A percentile compares a stretch with the other conserved stretches of the same genome.
Conservation (phyloP, 2,329 filamentous ascomycete species). For the Neonectria punicea region DNA sequence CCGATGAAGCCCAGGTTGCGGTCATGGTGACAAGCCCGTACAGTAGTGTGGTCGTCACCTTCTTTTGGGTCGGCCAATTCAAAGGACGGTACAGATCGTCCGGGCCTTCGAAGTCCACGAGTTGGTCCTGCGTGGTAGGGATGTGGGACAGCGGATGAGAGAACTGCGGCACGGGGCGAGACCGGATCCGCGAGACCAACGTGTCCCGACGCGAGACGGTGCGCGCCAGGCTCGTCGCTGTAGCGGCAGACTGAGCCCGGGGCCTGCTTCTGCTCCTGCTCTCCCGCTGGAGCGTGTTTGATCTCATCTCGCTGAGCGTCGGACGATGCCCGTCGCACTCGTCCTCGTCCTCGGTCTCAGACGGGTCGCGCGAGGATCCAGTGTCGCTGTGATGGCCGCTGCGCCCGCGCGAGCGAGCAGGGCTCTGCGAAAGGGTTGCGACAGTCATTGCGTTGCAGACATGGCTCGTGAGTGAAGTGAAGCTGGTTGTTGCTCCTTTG, state of each 20-base stretch:
- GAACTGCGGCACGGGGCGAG: slow-evolving; percentile 54
- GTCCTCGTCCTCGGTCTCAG: neutral
- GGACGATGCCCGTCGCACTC: neutral
- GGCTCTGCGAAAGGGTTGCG: neutral
- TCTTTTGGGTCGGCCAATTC: slow-evolving; percentile 79
- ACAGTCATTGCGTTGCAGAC: neutral
- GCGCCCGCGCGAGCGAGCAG: neutral
- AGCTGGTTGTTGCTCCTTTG: neutral
- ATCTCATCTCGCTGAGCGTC: neutral
- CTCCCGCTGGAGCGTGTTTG: neutral
- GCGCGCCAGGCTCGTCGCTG: neutral
- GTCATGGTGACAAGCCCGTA: slow-evolving; percentile 57
- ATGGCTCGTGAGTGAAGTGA: neutral
- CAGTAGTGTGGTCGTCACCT: slow-evolving; percentile 70
- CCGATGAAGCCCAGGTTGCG: slow-evolving; percentile 60
- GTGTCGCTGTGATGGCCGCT: neutral
- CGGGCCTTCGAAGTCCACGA: slow-evolving; percentile 79
- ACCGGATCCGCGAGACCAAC: slow-evolving; percentile 55
- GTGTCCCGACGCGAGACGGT: slow-evolving; percentile 42
- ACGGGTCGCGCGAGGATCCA: neutral
- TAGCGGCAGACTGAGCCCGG: neutral
- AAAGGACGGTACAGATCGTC: slow-evolving; percentile 77
- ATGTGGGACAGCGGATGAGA: slow-evolving; percentile 56
- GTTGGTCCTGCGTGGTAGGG: slow-evolving; percentile 54
- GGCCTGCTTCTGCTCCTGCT: neutral